phyloP scores from a whole-genome alignment of 1,284 basidiomycete genomes.

The Ustilago trichophora region DNA sequence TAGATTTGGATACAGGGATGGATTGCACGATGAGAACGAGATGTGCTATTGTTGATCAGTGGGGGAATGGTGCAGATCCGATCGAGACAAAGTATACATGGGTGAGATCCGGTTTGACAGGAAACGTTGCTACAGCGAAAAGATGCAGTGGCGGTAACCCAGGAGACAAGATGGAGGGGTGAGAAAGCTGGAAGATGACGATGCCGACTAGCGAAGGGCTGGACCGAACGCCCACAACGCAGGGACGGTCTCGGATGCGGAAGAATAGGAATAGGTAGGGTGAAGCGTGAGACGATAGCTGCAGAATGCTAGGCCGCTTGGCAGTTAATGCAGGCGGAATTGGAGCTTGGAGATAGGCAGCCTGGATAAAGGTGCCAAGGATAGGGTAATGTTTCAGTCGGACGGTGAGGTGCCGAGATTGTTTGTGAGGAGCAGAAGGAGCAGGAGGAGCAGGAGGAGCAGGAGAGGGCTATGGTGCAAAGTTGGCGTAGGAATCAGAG shows the following conservation, averaged over 20 bases:
- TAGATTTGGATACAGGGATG: neutral
- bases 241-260: slow-evolving; percentile 9
- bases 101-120: slow-evolving; percentile 2
- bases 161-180: neutral
- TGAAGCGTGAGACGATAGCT: neutral
- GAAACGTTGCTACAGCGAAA: neutral
- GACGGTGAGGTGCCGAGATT: neutral
- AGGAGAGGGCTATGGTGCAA: neutral
- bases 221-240: neutral
- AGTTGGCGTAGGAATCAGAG: too few relatives aligned
- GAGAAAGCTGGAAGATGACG: too few relatives aligned
- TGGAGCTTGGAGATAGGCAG: neutral
- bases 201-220: slow-evolving; percentile 8
- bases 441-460: neutral
- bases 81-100: neutral
- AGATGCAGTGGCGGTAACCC: neutral
- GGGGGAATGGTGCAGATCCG: slow-evolving; percentile 1
- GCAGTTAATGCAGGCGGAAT: neutral
- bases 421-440: neutral
- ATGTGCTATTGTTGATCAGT: neutral
- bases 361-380: too few relatives aligned
- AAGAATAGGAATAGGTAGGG: neutral
- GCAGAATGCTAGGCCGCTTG: neutral
- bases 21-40: neutral
- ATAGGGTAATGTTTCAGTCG: neutral